Conservation (phyloP, 495 filamentous ascomycete species). For the Podospora australis region DNA sequence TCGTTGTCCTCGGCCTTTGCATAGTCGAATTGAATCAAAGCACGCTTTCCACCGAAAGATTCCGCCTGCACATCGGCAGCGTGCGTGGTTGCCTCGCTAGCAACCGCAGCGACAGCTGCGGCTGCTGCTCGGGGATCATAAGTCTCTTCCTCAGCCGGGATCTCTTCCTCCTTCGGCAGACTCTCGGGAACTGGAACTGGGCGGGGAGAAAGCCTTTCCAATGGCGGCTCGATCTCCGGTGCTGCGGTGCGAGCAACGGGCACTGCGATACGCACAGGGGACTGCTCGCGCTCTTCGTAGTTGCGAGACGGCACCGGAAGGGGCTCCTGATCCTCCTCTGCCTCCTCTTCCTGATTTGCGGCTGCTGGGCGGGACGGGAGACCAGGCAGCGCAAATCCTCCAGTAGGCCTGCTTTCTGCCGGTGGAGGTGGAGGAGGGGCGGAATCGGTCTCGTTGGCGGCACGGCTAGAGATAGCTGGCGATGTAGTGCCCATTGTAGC, state of each 20-base stretch:
- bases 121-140: constrained; percentile 60
- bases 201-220: constrained; percentile 40
- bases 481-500: constrained; percentile 59
- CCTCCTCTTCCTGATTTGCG: constrained; percentile 48
- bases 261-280: constrained; percentile 81
- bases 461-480: constrained; percentile 27
- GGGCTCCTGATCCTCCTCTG: constrained; percentile 39
- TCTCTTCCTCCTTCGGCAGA: constrained; percentile 55
- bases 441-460: constrained; percentile 38
- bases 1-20: constrained; percentile 97
- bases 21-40: constrained; percentile 88
- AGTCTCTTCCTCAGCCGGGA: constrained; percentile 54
- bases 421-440: constrained; percentile 53
- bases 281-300: constrained; percentile 36
- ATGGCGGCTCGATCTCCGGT: constrained; percentile 46
- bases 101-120: constrained; percentile 40
- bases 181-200: constrained; percentile 49
- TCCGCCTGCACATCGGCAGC: constrained; percentile 13
- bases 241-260: constrained; percentile 64
- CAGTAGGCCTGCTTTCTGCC: constrained; percentile 53
- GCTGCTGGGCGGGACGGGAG: constrained; percentile 57
- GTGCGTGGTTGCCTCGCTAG: not conserved
- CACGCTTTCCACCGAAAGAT: constrained; percentile 52
- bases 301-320: constrained; percentile 32
- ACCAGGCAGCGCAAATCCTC: constrained; percentile 67